phyloP scores from a whole-genome alignment of 352 stramenopile species.

The Globisporangium echinulatum region DNA sequence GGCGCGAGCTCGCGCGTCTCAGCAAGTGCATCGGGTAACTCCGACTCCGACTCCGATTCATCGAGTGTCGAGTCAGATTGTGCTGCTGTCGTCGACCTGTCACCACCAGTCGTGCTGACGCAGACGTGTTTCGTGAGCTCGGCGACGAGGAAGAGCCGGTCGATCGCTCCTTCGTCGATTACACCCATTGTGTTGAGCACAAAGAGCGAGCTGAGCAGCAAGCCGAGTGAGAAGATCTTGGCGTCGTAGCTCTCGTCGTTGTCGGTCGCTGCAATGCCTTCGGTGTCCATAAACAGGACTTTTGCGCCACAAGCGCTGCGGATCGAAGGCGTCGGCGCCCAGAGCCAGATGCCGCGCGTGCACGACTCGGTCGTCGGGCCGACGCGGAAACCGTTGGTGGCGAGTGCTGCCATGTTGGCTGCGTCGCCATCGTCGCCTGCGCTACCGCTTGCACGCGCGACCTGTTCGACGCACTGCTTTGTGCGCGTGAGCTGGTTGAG shows the following conservation, averaged over 20 bases:
- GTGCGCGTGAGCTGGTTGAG: conserved; percentile 66
- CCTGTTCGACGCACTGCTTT: neutral
- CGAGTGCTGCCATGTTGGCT: too few relatives aligned
- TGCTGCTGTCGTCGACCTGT: neutral
- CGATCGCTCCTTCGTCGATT: conserved; percentile 83
- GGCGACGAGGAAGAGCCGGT: conserved; percentile 78
- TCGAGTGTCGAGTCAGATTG: conserved; percentile 1
- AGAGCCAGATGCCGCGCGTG: conserved; percentile 83
- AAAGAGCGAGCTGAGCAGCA: conserved; percentile 78
- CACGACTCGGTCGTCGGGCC: conserved; percentile 81
- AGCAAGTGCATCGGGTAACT: conserved; percentile 21
- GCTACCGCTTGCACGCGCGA: neutral
- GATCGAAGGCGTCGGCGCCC: conserved; percentile 47
- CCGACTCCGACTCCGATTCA: neutral
- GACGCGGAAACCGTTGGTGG: conserved; percentile 47
- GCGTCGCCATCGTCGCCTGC: neutral
- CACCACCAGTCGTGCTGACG: conserved; percentile 22
- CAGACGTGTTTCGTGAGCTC: conserved; percentile 83
- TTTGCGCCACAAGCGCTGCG: conserved; percentile 54
- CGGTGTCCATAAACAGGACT: conserved; percentile 80
- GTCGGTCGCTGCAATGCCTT: conserved; percentile 79
- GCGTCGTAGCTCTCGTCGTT: conserved; percentile 86
- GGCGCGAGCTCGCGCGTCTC: conserved; percentile 51
- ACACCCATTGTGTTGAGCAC: conserved; percentile 88
- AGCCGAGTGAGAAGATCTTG: conserved; percentile 81